phyloP scores from a whole-genome alignment of 805 yeast genomes.

The Suhomyces canberraensis region DNA sequence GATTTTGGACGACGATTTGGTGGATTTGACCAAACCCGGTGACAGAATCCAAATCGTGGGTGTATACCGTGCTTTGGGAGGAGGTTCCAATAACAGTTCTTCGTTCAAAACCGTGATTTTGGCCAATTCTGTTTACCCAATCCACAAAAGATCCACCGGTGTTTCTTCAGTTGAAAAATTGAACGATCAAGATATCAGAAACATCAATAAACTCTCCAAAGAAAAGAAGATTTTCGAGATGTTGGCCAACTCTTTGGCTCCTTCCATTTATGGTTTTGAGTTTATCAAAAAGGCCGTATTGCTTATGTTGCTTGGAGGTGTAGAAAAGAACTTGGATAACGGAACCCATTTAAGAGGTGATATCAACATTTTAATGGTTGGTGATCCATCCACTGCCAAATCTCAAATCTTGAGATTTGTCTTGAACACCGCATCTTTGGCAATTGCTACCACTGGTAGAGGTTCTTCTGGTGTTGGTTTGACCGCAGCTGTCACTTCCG shows the following conservation, averaged over 20 bases:
- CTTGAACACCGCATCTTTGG: conserved; percentile 88
- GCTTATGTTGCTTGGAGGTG: conserved; percentile 89
- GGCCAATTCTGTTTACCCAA: conserved; percentile 85
- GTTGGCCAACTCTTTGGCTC: conserved; percentile 85
- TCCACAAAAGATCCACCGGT: conserved; percentile 84
- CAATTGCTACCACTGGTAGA: conserved; percentile 97
- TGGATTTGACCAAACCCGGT: conserved; percentile 90
- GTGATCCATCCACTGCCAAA: conserved; percentile 98
- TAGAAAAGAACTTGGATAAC: conserved; percentile 87
- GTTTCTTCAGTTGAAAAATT: conserved; percentile 68
- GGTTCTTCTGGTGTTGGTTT: conserved; percentile 99
- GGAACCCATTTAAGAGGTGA: conserved; percentile 98
- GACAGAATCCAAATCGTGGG: conserved; percentile 94
- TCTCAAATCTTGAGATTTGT: conserved; percentile 94
- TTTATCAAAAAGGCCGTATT: conserved; percentile 87
- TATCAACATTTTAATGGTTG: conserved; percentile 92
- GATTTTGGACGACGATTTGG: conserved; percentile 91
- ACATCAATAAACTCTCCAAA: conserved; percentile 75
- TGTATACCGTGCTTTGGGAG: conserved; percentile 88
- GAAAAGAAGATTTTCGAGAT: conserved; percentile 71
- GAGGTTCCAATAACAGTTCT: conserved; percentile 54
- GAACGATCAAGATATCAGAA: conserved; percentile 79
- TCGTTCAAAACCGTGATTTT: conserved; percentile 79
- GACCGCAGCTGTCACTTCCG: conserved; percentile 97
- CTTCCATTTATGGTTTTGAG: conserved; percentile 92